Evolutionary conservation across 139 green algal species (phyloP), one percentile per base, ranked within the genome.

Genomic region (Gonium pectorale): DNA sequence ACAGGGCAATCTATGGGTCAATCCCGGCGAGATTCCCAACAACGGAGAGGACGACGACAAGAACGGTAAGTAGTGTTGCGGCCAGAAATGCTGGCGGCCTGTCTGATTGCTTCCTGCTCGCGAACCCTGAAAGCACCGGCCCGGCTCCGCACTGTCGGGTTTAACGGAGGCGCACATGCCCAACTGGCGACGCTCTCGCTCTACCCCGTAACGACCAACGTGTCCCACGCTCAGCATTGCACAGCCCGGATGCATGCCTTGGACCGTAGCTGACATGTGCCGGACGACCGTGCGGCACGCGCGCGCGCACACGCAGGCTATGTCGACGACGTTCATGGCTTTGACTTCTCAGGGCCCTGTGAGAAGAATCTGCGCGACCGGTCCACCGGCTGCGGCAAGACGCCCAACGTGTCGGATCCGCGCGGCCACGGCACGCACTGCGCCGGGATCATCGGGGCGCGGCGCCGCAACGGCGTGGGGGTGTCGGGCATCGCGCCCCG

Each of bases 41-140:
- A 90, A 95, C 71, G 90, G 89, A 13, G 73, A 94, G 6, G 94
- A 96, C 60, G 87, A 96, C 69, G 94, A 96, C 75, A 60, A 54
- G 27, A 96, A 96, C 38, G 92, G 93, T 94, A 72, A 67, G 75
- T 60, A 37, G 5, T 31, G 38, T 3, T 35, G 37, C 9, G 19
- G 19, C 37, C 19, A 37, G n/a, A n/a, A n/a, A n/a, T n/a, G n/a
- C n/a, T n/a, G n/a, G n/a, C n/a, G n/a, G n/a, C n/a, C n/a, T n/a
- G n/a, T n/a, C n/a, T n/a, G n/a, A n/a, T n/a, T n/a, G n/a, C n/a
- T n/a, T n/a, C n/a, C n/a, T n/a, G n/a, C n/a, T n/a, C n/a, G n/a
- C n/a, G n/a, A n/a, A n/a, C n/a, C n/a, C 33, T 11, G 63, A 9
- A 5, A 11, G 35, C 15, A 5, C 33, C 5, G 63, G n/a, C 29